phyloP scores from a whole-genome alignment of 1,284 basidiomycete genomes.

The Dichomitus squalens region DNA sequence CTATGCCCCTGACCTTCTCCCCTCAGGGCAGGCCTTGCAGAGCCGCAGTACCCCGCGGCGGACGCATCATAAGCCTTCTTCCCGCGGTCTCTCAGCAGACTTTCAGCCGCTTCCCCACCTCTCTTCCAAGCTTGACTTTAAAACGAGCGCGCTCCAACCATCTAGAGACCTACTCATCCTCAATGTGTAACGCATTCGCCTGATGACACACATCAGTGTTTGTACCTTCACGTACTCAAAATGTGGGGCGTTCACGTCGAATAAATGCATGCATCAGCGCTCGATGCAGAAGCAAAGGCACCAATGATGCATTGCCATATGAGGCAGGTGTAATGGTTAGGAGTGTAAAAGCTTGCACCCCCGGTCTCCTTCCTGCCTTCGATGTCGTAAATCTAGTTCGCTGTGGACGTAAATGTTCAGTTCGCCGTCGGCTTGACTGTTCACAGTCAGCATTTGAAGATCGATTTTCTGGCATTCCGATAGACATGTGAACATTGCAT shows the following conservation, averaged over 20 bases:
- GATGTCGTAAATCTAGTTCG: not conserved
- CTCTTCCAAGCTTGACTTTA: not conserved
- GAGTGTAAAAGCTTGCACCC: too few species aligned
- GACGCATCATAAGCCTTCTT: not conserved
- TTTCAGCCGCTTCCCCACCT: not conserved
- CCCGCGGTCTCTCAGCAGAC: not conserved
- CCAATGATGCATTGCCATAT: constrained; percentile 8
- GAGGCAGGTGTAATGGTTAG: constrained; percentile 18
- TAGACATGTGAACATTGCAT: not conserved
- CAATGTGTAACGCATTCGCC: too few species aligned
- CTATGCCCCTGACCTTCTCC: constrained; percentile 3
- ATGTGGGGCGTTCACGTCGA: not conserved
- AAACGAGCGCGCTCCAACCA: too few species aligned
- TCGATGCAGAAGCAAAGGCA: constrained; percentile 3
- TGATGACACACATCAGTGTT: not conserved
- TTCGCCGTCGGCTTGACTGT: not conserved
- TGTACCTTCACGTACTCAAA: too few species aligned
- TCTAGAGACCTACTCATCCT: too few species aligned
- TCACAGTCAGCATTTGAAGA: not conserved
- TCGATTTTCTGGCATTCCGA: too few species aligned
- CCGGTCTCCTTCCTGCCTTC: not conserved
- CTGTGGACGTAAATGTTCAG: not conserved
- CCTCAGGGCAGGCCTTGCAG: constrained; percentile 18
- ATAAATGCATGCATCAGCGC: constrained; percentile 10
- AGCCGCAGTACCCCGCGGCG: constrained; percentile 10